Conservation (phyloP, 1,284 basidiomycete genomes). For the Apiotrichum montevideense region DNA sequence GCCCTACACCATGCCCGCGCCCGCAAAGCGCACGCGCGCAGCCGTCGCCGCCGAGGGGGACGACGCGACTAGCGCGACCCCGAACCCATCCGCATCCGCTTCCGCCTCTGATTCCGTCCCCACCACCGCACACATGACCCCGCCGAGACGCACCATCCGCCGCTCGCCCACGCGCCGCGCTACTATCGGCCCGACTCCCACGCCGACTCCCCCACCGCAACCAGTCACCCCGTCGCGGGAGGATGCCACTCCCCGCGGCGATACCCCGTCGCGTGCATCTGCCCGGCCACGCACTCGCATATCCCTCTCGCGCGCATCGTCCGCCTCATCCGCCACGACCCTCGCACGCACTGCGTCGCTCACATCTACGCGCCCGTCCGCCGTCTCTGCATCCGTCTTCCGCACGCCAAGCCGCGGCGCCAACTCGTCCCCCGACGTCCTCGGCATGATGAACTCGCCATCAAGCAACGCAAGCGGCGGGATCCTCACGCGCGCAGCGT, state of each 20-base stretch:
- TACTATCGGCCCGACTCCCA: neutral
- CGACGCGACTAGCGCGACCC: neutral
- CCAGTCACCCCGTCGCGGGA: constrained; percentile 18
- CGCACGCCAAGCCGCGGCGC: constrained; percentile 18
- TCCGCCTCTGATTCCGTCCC: neutral
- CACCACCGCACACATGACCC: neutral
- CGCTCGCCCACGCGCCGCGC: constrained; percentile 2
- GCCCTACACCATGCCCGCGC: constrained; percentile 9
- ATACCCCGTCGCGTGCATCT: constrained; percentile 2
- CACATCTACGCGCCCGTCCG: too few species aligned
- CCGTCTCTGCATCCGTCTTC: neutral
- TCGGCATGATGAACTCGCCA: neutral
- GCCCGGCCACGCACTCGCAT: neutral
- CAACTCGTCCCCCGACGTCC: constrained; percentile 6
- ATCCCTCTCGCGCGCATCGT: neutral
- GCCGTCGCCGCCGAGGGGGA: constrained; percentile 6
- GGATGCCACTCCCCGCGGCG: constrained; percentile 6
- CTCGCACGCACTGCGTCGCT: neutral
- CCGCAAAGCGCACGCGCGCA: constrained; percentile 21
- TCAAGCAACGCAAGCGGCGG: neutral
- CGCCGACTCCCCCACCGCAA: neutral
- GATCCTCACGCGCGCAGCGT: constrained; percentile 17
- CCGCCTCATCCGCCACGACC: neutral
- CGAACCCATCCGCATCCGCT: neutral
- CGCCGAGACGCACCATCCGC: constrained; percentile 8